A percentile compares a stretch with the other conserved stretches of the same genome.
These are phyloP conservation scores for Tetragonia tetragonoides DNA, from an alignment of 148 eudicot genomes.

Conservation along the genomic window DNA sequence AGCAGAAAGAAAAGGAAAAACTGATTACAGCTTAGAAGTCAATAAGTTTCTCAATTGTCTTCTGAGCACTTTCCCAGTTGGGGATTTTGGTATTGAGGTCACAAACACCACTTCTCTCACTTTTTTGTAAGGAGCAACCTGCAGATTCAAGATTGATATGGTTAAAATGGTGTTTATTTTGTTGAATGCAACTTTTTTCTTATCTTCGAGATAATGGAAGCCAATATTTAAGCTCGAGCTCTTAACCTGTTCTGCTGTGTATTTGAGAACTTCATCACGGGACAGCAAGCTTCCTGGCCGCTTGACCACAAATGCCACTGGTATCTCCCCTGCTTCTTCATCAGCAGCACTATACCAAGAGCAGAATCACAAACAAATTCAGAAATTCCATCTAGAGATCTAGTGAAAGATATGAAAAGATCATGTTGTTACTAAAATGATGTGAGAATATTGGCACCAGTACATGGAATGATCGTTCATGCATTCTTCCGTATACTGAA, in stretches of 20 bases:
- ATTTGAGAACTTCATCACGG: slow-evolving; percentile 45
- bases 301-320: slow-evolving; percentile 79
- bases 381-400: not conserved
- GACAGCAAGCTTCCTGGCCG: slow-evolving; percentile 52
- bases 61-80: slow-evolving; percentile 62
- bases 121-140: slow-evolving; percentile 89
- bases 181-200: not conserved
- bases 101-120: slow-evolving; percentile 58
- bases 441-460: not conserved
- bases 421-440: too few species aligned
- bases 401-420: not conserved
- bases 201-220: not conserved
- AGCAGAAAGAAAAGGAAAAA: too few species aligned
- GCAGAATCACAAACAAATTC: slow-evolving; percentile 3
- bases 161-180: not conserved
- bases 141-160: slow-evolving; percentile 12
- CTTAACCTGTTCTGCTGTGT: slow-evolving; percentile 65
- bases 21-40: slow-evolving; percentile 41
- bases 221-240: not conserved
- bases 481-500: not conserved
- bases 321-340: slow-evolving; percentile 79
- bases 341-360: slow-evolving; percentile 47
- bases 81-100: slow-evolving; percentile 45
- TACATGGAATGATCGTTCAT: not conserved
- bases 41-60: slow-evolving; percentile 36